Percentiles rank a stretch among this genome's conserved stretches.
These are phyloP conservation scores for Xylaria digitata DNA, from an alignment of 2,329 filamentous ascomycete species.

Conservation along the genomic window DNA sequence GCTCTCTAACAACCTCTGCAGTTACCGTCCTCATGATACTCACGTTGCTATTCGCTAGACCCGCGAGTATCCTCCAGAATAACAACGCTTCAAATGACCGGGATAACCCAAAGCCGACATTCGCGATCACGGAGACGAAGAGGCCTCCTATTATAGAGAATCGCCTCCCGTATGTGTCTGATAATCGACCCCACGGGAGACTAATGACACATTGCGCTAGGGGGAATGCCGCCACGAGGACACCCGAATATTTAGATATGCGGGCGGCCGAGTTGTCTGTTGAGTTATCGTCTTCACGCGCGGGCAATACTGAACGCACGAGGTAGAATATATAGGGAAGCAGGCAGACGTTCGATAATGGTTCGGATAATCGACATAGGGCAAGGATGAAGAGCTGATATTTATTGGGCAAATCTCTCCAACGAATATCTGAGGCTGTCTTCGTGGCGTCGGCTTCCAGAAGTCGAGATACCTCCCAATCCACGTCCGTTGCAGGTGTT, in stretches of 20 bases:
- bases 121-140: constrained; percentile 70
- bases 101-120: constrained; percentile 76
- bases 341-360: constrained; percentile 73
- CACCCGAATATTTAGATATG: constrained; percentile 74
- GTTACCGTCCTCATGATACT: constrained; percentile 82
- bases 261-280: constrained; percentile 56
- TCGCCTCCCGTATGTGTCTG: constrained; percentile 69
- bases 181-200: constrained; percentile 74
- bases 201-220: constrained; percentile 76
- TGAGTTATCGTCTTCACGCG: constrained; percentile 54
- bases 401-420: constrained; percentile 54
- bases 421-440: constrained; percentile 40
- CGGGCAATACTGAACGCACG: constrained; percentile 69
- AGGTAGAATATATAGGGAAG: constrained; percentile 80
- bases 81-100: constrained; percentile 68
- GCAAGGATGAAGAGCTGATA: constrained; percentile 52
- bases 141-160: constrained; percentile 73
- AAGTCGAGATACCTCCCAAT: constrained; percentile 17
- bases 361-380: constrained; percentile 64
- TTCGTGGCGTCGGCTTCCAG: constrained; percentile 19
- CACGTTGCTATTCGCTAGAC: constrained; percentile 77
- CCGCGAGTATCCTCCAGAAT: constrained; percentile 70
- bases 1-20: constrained; percentile 76
- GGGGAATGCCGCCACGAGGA: constrained; percentile 75
- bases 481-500: constrained; percentile 18